Base-by-base conservation (phyloP, 495 filamentous ascomycete genomes). In the Trichoderma parareesei region DNA sequence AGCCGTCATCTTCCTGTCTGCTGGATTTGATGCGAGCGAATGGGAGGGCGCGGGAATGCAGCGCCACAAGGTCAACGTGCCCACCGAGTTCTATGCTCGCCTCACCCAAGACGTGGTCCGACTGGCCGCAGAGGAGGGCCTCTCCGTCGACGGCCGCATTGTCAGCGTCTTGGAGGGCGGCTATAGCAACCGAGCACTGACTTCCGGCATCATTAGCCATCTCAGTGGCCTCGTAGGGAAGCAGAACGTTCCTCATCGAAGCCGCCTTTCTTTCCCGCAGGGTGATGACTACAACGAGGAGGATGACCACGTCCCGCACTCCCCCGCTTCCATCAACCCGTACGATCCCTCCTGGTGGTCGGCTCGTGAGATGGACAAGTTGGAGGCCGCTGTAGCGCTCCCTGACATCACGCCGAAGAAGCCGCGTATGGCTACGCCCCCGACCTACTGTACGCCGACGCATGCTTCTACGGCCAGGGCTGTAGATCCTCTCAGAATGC, bases 21-120 rank as follows among this genome's bases (percentile, higher is more conserved):
- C 94, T 1, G 94, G 94, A 0, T 98, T 98, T 69, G 94, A 98
- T 77, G 95, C 94, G 5, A 96, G 92, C 70, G 90, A 98, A 71
- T 93, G 90, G 85, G 94, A 98, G 73, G 83, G 86, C n/a, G 72
- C 79, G 4, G 90, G 88, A 2, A 98, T 98, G 95, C 94, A 98
- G 71, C 81, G 94, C 61, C 94, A 98, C 75, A 86, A 87, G 62
- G 91, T 95, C 65, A 94, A 96, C 74, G 93, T 98, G 8, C 94
- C 95, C 0, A 98, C 93, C 7, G 92, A 92, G 40, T 98, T 98
- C 72, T 98, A 97, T 74, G 93, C 95, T 60, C 83, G 87, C 3
- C 88, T 98, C 66, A 93, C 94, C 0, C 82, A 84, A 5, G 94
- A 98, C 69, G 83, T 96, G 4, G 88, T 93, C 14, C 81, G 79